These are phyloP conservation scores for Entoloma clypeatum DNA, from an alignment of 1,284 basidiomycete genomes.

Conservation along the genomic window DNA sequence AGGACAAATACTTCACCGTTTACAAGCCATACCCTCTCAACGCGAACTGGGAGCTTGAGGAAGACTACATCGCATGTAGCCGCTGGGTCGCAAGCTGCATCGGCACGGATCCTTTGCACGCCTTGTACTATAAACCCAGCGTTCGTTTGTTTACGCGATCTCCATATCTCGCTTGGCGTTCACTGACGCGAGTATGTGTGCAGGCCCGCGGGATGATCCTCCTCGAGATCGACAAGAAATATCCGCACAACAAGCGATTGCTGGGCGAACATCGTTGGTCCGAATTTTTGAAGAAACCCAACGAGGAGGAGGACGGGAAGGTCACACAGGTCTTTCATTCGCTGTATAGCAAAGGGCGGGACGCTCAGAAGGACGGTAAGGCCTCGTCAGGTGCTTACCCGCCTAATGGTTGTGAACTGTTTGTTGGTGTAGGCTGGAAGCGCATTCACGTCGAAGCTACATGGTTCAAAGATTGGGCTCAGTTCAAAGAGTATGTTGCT, in stretches of 20 bases:
- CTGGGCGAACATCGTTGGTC: constrained; percentile 66
- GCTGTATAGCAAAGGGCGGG: constrained; percentile 39
- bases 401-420: neutral
- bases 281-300: constrained; percentile 46
- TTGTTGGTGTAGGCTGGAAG: constrained; percentile 55
- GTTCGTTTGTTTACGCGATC: constrained; percentile 36
- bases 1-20: constrained; percentile 56
- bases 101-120: constrained; percentile 42
- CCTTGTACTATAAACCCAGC: constrained; percentile 60
- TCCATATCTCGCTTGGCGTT: constrained; percentile 1
- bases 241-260: constrained; percentile 37
- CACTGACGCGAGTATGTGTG: constrained; percentile 1
- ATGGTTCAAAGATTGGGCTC: constrained; percentile 55
- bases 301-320: constrained; percentile 37
- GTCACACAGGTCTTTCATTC: constrained; percentile 53
- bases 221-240: constrained; percentile 49
- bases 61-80: constrained; percentile 48
- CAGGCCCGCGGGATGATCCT: constrained; percentile 66
- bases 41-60: constrained; percentile 48
- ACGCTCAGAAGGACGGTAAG: constrained; percentile 42
- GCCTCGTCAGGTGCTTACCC: neutral
- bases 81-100: constrained; percentile 63
- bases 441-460: constrained; percentile 44
- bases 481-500: constrained; percentile 33
- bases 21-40: constrained; percentile 58